Conservation (phyloP, 768 basidiomycete species). For the Mycena crocata region DNA sequence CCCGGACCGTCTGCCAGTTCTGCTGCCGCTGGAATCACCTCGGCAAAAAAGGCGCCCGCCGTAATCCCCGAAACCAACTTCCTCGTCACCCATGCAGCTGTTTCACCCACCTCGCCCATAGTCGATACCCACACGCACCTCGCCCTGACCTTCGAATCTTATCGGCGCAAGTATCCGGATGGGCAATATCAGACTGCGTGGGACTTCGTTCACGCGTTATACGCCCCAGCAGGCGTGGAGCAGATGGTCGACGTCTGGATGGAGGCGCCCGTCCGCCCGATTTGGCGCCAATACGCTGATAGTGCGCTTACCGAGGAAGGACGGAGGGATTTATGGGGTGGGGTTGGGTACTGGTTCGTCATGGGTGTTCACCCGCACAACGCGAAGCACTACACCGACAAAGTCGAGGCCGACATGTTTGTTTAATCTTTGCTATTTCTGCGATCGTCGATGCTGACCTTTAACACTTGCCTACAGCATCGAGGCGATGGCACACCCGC, state of each 20-base stretch:
- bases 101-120: constrained; percentile 54
- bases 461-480: constrained; percentile 57
- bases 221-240: constrained; percentile 65
- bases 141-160: constrained; percentile 74
- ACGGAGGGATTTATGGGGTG: constrained; percentile 67
- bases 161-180: constrained; percentile 69
- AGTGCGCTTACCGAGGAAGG: constrained; percentile 66
- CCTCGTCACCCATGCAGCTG: constrained; percentile 47
- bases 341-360: constrained; percentile 84
- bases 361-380: constrained; percentile 77
- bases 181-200: constrained; percentile 65
- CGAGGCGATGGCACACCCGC: constrained; percentile 82
- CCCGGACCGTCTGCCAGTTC: no score
- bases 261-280: constrained; percentile 73
- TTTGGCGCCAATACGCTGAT: constrained; percentile 82
- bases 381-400: constrained; percentile 74
- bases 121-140: constrained; percentile 91
- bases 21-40: no score
- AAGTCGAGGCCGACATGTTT: constrained; percentile 76
- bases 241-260: constrained; percentile 91
- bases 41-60: no score
- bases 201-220: constrained; percentile 76
- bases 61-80: constrained; percentile 40
- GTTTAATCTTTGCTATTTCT: constrained; percentile 35
- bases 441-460: neutral